phyloP scores from a whole-genome alignment of 805 yeast species.

The Ogataea saltuana region DNA sequence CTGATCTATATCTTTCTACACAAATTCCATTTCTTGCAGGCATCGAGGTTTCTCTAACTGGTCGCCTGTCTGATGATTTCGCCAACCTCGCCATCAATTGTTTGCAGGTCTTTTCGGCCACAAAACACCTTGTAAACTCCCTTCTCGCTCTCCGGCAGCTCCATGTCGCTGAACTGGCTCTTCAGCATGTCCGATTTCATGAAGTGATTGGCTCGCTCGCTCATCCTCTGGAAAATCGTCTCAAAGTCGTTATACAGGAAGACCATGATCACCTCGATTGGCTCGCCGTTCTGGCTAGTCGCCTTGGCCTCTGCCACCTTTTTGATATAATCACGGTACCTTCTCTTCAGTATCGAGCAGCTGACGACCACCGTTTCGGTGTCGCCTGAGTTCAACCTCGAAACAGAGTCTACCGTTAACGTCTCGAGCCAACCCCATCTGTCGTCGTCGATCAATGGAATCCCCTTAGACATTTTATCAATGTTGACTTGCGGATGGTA shows the following conservation, averaged over 20 bases:
- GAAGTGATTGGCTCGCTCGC: slow-evolving; percentile 69
- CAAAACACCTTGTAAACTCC: slow-evolving; percentile 23
- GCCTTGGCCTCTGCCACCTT: slow-evolving; percentile 22
- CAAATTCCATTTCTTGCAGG: too few relatives aligned
- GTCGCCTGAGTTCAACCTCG: slow-evolving; percentile 34
- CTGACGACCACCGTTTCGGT: slow-evolving; percentile 54
- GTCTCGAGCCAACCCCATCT: slow-evolving; percentile 84
- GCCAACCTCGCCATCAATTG: slow-evolving; percentile 17
- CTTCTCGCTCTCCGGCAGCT: slow-evolving; percentile 52
- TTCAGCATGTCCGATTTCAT: slow-evolving; percentile 86
- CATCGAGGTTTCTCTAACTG: too few relatives aligned
- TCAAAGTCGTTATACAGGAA: slow-evolving; percentile 67
- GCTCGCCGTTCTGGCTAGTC: too few relatives aligned
- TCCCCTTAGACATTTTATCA: slow-evolving; percentile 78
- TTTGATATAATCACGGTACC: slow-evolving; percentile 66
- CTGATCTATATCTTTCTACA: background rate
- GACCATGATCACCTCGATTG: slow-evolving; percentile 56
- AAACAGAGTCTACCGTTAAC: slow-evolving; percentile 46
- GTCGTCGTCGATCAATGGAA: slow-evolving; percentile 85
- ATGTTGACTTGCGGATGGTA: slow-evolving; percentile 72
- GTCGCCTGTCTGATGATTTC: slow-evolving; percentile 7
- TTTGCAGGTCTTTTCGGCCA: slow-evolving; percentile 18
- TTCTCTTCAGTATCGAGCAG: slow-evolving; percentile 81
- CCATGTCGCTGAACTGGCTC: slow-evolving; percentile 74
- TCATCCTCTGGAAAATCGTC: slow-evolving; percentile 61